Conservation (phyloP, 257 asterid genomes). For the Eustoma russellianum region DNA sequence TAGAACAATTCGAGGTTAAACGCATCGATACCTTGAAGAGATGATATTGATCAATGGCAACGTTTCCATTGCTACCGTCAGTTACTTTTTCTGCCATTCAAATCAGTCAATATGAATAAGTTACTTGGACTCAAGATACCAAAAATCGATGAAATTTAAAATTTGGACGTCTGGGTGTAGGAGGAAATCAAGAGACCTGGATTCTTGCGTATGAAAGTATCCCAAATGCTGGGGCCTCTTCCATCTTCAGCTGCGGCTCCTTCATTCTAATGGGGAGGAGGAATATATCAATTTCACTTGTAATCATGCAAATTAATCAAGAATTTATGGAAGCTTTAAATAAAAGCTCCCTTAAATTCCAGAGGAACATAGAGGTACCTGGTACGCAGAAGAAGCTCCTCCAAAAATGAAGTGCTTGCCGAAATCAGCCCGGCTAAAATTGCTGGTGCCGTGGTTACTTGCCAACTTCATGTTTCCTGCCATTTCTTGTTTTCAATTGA, state of each 20-base stretch:
- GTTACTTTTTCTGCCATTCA: slow-evolving; percentile 10
- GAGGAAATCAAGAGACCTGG: neutral
- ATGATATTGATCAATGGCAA: slow-evolving; percentile 45
- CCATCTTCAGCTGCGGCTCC: slow-evolving; percentile 20
- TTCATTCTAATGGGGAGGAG: slow-evolving; percentile 1
- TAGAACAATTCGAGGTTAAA: neutral
- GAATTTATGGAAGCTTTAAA: no score
- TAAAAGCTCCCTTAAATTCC: no score
- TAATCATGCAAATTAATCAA: no score
- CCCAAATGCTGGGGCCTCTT: slow-evolving; percentile 27
- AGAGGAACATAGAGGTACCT: no score
- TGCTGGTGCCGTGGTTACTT: no score
- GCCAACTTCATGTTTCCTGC: no score
- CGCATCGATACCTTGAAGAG: slow-evolving; percentile 30
- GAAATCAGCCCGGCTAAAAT: no score
- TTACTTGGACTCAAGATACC: neutral
- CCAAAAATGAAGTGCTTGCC: no score
- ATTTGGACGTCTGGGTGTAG: no score
- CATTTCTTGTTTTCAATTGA: no score
- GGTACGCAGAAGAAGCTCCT: no score
- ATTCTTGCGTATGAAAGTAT: slow-evolving; percentile 13
- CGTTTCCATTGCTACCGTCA: slow-evolving; percentile 48
- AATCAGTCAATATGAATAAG: neutral
- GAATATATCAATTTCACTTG: no score
- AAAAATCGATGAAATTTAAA: neutral